Evolutionary conservation across 2,329 filamentous ascomycete species (phyloP).

Genomic region (Colletotrichum higginsianum): DNA sequence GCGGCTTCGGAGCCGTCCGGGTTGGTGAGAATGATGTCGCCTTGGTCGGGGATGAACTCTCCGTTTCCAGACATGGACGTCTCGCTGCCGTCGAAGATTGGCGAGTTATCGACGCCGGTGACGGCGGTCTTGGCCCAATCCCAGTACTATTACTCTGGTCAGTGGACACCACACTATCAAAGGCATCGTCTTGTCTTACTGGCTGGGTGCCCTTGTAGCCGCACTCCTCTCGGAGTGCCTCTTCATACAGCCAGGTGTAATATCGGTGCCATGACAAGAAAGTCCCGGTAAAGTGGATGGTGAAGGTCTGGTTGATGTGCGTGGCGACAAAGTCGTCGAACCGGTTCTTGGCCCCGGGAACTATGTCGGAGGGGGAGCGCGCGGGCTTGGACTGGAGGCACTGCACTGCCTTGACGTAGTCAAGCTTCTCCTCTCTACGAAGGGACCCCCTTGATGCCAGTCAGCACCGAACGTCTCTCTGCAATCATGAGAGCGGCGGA

Average conservation of each 20-base stretch:
- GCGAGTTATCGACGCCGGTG: conserved; percentile 54
- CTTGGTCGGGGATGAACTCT: conserved; percentile 45
- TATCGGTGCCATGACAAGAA: conserved; percentile 52
- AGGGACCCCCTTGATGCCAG: not conserved
- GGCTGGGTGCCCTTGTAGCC: conserved; percentile 58
- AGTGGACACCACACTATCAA: too few relatives aligned
- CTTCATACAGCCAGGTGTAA: conserved; percentile 52
- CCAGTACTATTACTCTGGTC: conserved; percentile 56
- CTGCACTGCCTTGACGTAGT: conserved; percentile 61
- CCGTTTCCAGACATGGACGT: conserved; percentile 63
- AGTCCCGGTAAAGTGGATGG: conserved; percentile 58
- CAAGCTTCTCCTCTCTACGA: not conserved
- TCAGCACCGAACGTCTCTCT: not conserved
- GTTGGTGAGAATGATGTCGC: conserved; percentile 47
- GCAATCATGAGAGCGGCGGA: too few relatives aligned
- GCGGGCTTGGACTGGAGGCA: conserved; percentile 59
- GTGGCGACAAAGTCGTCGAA: conserved; percentile 67
- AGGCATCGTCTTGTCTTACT: conserved; percentile 40
- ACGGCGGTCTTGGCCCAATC: conserved; percentile 60
- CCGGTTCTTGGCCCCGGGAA: conserved; percentile 59
- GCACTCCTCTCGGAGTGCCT: conserved; percentile 51
- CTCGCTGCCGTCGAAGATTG: conserved; percentile 64
- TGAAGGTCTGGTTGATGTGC: conserved; percentile 63
- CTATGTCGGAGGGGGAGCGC: conserved; percentile 50
- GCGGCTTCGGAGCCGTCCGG: conserved; percentile 47